Evolutionary conservation across 257 asterid species (phyloP).

Genomic region (Primulina huaijiensis): DNA sequence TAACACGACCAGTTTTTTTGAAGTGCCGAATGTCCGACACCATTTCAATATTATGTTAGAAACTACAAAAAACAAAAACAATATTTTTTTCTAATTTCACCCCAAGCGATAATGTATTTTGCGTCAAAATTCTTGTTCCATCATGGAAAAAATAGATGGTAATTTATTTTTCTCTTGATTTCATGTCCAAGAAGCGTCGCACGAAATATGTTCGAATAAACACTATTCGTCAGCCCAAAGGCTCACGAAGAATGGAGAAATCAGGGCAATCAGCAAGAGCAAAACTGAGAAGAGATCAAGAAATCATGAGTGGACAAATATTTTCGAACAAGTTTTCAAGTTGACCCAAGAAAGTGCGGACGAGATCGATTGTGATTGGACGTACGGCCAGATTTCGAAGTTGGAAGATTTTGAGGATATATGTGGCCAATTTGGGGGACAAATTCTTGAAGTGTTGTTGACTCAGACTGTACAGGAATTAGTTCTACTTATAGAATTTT

Average conservation of each 20-base stretch:
- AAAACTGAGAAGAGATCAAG: constrained; percentile 6
- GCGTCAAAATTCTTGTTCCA: not conserved
- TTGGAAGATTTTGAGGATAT: constrained; percentile 42
- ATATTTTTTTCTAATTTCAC: too few species aligned
- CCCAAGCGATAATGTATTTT: not conserved
- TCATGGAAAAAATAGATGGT: too few species aligned
- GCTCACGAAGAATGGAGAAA: constrained; percentile 6
- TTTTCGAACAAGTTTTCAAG: constrained; percentile 34
- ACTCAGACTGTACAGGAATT: constrained; percentile 46
- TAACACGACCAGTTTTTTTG: too few species aligned
- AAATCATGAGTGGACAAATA: constrained; percentile 21
- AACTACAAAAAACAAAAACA: too few species aligned
- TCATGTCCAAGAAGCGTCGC: constrained; percentile 17
- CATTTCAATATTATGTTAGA: not conserved
- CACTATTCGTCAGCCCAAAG: not conserved
- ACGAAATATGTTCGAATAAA: constrained; percentile 14
- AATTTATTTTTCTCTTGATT: too few species aligned
- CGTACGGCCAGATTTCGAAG: constrained; percentile 18
- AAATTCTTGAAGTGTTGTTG: constrained; percentile 39
- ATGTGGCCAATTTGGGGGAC: constrained; percentile 37
- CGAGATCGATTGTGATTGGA: constrained; percentile 31
- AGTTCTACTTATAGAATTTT: not conserved
- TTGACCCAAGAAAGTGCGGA: constrained; percentile 35
- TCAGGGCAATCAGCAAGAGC: constrained; percentile 4
- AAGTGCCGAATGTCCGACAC: too few species aligned